Evolutionary conservation across 2,329 filamentous ascomycete species (phyloP), one percentile per base, ranked within the genome.

Genomic region (Neofusicoccum sp.): DNA sequence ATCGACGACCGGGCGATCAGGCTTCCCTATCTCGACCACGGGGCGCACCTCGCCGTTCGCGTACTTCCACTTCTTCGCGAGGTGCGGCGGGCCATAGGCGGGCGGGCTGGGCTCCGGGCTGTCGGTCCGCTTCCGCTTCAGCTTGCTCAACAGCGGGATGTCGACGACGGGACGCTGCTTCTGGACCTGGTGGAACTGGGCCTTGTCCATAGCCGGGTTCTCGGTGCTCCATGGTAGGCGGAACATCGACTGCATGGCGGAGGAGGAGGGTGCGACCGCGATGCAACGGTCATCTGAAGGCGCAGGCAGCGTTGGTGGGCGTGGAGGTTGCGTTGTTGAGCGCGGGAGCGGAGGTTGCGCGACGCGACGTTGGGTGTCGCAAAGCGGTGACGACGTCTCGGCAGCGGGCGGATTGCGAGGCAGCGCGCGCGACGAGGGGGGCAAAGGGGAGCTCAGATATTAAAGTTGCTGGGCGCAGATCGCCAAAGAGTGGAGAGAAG

Each of bases 61-160:
- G 51, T 51, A 58, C 31, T 76, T 73, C 20, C 65, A 60, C 58
- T 65, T 66, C 61, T 77, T 74, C 38, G 70, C 70, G 38, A 70
- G 62, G 31, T 59, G 57, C 57, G 38, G 45, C 51, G 51, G 26
- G 11, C 11, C 34, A 16, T 59, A 59, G 24, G 70, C 71, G 16
- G 70, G 72, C 31, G 68, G 65, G 38, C 64, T 64, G 24, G 69
- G 71, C 66, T 80, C 79, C 45, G 76, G 73, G 64, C 80, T 84
- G 64, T 79, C 78, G 33, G 79, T 79, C 60, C 80, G 78, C 72
- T 86, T 86, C 64, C 85, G 81, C 78, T 87, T 87, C 69, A 85
- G 73, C 67, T 80, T 80, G 65, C 78, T 79, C 66, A 79, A 70
- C 65, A 76, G 70, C 40, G 78, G 74, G 60, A 81, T 77, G 62